Percentiles rank a stretch among this genome's conserved stretches.
Conservation (phyloP, 179 eudicot species). For the Silene vulgaris region DNA sequence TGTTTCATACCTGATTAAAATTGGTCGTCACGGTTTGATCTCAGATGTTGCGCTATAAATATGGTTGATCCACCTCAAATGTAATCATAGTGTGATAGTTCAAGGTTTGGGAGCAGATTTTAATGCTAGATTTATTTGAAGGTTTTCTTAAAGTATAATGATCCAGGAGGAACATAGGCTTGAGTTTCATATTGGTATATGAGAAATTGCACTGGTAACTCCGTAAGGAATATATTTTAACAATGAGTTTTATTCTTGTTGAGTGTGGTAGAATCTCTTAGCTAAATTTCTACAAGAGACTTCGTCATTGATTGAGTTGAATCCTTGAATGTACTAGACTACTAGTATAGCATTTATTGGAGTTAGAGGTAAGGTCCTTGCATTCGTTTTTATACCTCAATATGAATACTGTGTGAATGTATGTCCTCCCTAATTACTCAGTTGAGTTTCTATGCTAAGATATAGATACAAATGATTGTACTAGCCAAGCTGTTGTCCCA, state of each 20-base stretch:
- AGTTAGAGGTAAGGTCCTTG: no score
- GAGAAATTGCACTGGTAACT: background rate
- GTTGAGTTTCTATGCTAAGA: no score
- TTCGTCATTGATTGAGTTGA: background rate
- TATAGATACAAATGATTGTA: no score
- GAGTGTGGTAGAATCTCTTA: background rate
- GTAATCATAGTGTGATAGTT: background rate
- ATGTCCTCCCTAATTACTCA: no score
- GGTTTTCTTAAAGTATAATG: background rate
- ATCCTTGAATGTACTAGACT: background rate
- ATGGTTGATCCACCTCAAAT: no score
- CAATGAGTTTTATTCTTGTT: background rate
- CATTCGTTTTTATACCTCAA: no score
- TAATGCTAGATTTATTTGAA: conserved; percentile 1
- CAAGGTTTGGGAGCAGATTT: background rate
- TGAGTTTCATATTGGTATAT: background rate
- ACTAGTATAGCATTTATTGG: background rate
- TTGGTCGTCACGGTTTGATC: no score
- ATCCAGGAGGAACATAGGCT: background rate
- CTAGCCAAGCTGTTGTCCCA: no score
- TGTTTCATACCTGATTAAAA: no score
- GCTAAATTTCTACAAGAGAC: background rate
- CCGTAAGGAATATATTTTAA: no score
- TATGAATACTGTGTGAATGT: no score
- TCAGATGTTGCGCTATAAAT: no score